Percentiles rank a stretch among this genome's conserved stretches.
phyloP scores from a whole-genome alignment of 2,329 filamentous ascomycete genomes.

The Aureobasidium melanogenum region DNA sequence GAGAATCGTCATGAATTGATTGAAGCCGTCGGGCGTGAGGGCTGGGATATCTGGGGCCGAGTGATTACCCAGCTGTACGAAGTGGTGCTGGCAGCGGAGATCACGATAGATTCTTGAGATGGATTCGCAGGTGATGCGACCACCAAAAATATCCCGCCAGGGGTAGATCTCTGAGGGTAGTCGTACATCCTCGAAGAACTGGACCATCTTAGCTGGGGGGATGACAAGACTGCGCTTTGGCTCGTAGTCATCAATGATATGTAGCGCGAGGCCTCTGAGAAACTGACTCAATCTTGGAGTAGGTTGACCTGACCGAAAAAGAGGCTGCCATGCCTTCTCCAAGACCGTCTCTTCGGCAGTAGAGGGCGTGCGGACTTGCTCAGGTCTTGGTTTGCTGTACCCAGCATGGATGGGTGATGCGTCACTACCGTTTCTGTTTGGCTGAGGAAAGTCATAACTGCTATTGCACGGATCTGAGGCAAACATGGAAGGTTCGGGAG shows the following conservation, averaged over 20 bases:
- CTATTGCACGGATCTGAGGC: constrained; percentile 10
- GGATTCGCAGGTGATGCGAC: constrained; percentile 30
- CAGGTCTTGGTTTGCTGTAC: constrained; percentile 23
- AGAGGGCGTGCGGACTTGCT: constrained; percentile 24
- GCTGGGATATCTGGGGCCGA: constrained; percentile 36
- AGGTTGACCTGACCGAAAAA: constrained; percentile 64
- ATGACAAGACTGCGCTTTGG: constrained; percentile 63
- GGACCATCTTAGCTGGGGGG: constrained; percentile 63
- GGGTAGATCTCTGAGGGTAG: constrained; percentile 58
- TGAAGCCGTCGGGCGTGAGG: constrained; percentile 39
- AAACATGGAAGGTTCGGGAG: constrained; percentile 27
- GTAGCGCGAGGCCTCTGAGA: constrained; percentile 61
- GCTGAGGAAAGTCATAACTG: constrained; percentile 1
- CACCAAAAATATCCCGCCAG: constrained; percentile 45
- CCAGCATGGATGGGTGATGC: constrained; percentile 20
- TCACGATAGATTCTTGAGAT: constrained; percentile 39
- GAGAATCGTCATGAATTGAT: constrained; percentile 59
- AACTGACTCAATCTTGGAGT: constrained; percentile 63
- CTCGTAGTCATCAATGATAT: constrained; percentile 62
- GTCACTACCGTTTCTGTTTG: constrained; percentile 11
- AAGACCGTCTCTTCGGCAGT: constrained; percentile 47
- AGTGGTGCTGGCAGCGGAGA: constrained; percentile 39
- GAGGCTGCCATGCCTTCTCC: constrained; percentile 65
- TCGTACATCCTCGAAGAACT: constrained; percentile 61
- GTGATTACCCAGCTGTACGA: constrained; percentile 36